Evolutionary conservation across 78 protist genomes (phyloP).

Genomic region (Chrysochromulina parva): DNA sequence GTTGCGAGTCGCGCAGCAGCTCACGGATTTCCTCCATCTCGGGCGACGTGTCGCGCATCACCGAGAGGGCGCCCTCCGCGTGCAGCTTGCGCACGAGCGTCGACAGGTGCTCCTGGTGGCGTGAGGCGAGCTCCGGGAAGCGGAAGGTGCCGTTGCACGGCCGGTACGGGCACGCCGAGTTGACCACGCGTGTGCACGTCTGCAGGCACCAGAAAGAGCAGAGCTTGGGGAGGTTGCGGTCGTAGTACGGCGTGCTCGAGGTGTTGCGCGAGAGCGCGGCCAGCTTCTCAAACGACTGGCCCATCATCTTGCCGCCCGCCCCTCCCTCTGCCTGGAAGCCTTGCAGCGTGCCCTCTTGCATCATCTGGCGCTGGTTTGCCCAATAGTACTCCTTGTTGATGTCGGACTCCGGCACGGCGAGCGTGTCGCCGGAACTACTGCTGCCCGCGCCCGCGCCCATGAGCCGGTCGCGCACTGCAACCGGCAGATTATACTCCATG

Average conservation of each 20-base stretch:
- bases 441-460: background rate
- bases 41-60: conserved; percentile 18
- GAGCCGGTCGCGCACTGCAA: conserved; percentile 41
- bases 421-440: background rate
- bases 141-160: conserved; percentile 46
- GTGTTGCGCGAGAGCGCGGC: conserved; percentile 1
- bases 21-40: conserved; percentile 44
- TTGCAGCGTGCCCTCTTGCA: background rate
- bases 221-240: conserved; percentile 50
- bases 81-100: conserved; percentile 1
- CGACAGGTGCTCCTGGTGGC: background rate
- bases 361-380: background rate
- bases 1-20: conserved; percentile 31
- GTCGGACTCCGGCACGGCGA: conserved; percentile 22
- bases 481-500: conserved; percentile 44
- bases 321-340: background rate
- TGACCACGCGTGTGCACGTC: conserved; percentile 35
- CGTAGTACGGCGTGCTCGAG: background rate
- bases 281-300: background rate
- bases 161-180: conserved; percentile 41
- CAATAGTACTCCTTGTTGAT: conserved; percentile 36
- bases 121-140: conserved; percentile 42
- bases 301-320: background rate
- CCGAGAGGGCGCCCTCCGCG: conserved; percentile 12
- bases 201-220: conserved; percentile 41